Percentiles rank a stretch among this genome's conserved stretches.
Evolutionary conservation across 1,284 basidiomycete species (phyloP).

Genomic region (Abortiporus biennis): DNA sequence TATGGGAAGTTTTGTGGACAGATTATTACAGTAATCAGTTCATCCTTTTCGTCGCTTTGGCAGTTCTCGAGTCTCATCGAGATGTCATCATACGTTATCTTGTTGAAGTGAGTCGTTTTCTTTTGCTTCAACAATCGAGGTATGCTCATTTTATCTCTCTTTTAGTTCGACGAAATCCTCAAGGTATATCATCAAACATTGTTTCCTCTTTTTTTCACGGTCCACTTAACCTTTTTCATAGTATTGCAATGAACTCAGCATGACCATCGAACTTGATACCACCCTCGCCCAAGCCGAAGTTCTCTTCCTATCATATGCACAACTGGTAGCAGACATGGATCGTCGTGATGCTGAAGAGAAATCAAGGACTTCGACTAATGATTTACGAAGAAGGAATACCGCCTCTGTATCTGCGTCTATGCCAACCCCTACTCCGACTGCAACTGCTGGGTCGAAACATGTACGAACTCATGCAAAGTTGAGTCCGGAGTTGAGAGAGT

Average conservation of each 20-base stretch:
- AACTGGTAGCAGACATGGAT: slow-evolving; percentile 87
- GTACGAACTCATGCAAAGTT: slow-evolving; percentile 35
- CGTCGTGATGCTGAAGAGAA: slow-evolving; percentile 55
- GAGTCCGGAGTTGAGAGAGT: slow-evolving; percentile 51
- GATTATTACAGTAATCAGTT: slow-evolving; percentile 86
- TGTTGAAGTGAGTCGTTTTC: slow-evolving; percentile 57
- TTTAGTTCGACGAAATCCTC: slow-evolving; percentile 78
- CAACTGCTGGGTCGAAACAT: slow-evolving; percentile 27
- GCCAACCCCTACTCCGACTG: slow-evolving; percentile 15
- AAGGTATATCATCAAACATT: slow-evolving; percentile 48
- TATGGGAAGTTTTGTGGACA: slow-evolving; percentile 98
- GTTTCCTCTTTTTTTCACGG: slow-evolving; percentile 1
- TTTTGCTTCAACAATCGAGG: neutral
- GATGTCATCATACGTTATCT: slow-evolving; percentile 93
- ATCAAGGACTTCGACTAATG: slow-evolving; percentile 1
- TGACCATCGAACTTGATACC: slow-evolving; percentile 89
- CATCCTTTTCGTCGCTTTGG: slow-evolving; percentile 92
- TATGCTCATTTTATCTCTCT: neutral
- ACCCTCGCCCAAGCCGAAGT: slow-evolving; percentile 93
- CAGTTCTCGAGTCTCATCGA: slow-evolving; percentile 89
- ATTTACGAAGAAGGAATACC: slow-evolving; percentile 13
- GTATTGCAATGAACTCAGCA: slow-evolving; percentile 92
- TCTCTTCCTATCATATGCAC: slow-evolving; percentile 80
- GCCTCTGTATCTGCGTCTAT: slow-evolving; percentile 6
- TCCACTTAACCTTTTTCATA: slow-evolving; percentile 22